Conservation (phyloP, 352 stramenopile species). For the Globisporangium sylvaticum region DNA sequence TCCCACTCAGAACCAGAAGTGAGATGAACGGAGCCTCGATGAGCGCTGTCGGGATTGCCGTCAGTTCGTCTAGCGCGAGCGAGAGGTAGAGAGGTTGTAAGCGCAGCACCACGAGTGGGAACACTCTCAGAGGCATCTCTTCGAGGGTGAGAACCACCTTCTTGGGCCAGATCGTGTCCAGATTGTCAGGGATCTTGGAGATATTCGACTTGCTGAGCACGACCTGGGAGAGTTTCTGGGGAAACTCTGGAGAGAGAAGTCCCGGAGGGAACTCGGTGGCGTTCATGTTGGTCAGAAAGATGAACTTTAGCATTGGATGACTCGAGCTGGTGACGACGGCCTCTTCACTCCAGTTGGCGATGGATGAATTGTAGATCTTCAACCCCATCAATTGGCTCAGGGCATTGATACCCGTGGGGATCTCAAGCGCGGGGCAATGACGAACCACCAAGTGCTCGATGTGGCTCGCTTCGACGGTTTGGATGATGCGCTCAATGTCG, state of each 20-base stretch:
- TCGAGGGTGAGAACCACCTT: background rate
- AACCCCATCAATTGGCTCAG: constrained; percentile 6
- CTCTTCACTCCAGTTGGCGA: constrained; percentile 11
- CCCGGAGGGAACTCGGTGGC: constrained; percentile 9
- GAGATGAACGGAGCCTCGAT: background rate
- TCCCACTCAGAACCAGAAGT: constrained; percentile 12
- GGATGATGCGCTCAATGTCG: constrained; percentile 6
- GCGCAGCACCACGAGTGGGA: background rate
- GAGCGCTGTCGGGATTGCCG: background rate
- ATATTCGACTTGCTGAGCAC: constrained; percentile 11
- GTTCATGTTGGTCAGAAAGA: constrained; percentile 15
- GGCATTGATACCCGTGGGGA: background rate
- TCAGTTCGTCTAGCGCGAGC: constrained; percentile 4
- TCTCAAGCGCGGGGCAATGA: constrained; percentile 8
- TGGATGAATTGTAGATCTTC: constrained; percentile 24
- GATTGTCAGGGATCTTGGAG: background rate
- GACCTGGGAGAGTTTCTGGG: constrained; percentile 5
- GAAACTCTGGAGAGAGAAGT: constrained; percentile 12
- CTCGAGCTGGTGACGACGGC: constrained; percentile 10
- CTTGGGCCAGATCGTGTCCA: constrained; percentile 11
- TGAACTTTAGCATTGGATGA: constrained; percentile 10
- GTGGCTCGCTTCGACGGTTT: background rate
- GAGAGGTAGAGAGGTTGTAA: constrained; percentile 7
- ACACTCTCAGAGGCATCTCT: background rate
- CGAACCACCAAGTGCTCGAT: constrained; percentile 16